These are phyloP conservation scores for Aspergillus oerlinghausenensis DNA, from an alignment of 2,329 filamentous ascomycete genomes.

Conservation along the genomic window DNA sequence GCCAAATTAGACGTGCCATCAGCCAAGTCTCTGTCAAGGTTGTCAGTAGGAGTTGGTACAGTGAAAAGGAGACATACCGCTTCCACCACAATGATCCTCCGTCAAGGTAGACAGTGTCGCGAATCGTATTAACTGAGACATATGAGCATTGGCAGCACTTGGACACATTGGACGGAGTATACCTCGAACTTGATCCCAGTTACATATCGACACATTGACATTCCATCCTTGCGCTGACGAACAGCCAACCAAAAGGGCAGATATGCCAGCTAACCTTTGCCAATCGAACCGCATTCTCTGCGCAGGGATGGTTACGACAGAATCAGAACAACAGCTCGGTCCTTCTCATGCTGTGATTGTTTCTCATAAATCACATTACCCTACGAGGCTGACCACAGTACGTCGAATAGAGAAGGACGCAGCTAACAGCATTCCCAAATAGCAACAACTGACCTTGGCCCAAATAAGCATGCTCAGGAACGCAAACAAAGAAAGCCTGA, in stretches of 20 bases:
- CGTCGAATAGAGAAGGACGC: background rate
- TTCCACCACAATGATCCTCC: constrained; percentile 56
- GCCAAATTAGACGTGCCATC: constrained; percentile 38
- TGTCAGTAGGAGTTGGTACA: background rate
- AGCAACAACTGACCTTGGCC: too few species aligned
- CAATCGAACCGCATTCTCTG: background rate
- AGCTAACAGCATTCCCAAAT: background rate
- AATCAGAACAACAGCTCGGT: background rate
- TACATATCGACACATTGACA: constrained; percentile 56
- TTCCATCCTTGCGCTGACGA: constrained; percentile 42
- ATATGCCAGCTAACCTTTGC: background rate
- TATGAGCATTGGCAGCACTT: constrained; percentile 2
- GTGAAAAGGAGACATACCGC: constrained; percentile 23
- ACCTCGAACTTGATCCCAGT: constrained; percentile 47
- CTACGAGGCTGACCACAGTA: background rate
- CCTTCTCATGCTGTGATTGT: background rate
- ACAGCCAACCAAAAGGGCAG: constrained; percentile 17
- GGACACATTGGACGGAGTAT: background rate
- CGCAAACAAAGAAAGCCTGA: background rate
- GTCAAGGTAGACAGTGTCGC: constrained; percentile 62
- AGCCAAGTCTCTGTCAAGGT: constrained; percentile 34
- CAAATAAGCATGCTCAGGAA: too few species aligned
- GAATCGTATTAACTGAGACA: constrained; percentile 51
- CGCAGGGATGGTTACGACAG: background rate
- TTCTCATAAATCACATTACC: background rate